Base-by-base conservation (phyloP, 805 yeast genomes). In the Zygotorulaspora sp. region DNA sequence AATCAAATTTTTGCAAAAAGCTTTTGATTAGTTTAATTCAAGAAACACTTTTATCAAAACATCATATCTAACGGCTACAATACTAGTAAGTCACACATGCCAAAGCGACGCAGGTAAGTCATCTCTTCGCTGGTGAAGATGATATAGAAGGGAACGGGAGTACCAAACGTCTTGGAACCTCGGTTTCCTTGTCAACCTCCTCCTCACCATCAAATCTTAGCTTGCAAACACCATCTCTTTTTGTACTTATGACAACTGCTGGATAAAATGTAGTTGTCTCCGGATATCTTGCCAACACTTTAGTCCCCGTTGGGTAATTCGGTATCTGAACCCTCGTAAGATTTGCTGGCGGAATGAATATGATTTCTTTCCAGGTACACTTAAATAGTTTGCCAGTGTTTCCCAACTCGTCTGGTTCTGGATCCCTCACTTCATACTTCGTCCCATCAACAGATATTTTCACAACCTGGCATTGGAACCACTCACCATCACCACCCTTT, bases 231-330 rank as follows among this genome's bases (percentile, higher is more conserved):
- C 89, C 88, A 46, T 82, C 89, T 47, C 84, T 57, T 44, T 77
- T 78, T 32, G 75, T 71, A 0, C 94, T 89, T 16, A 80, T 79
- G 2, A 92, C 97, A 34, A 84, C 85, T 0, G 98, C 99, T 3
- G 94, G 86, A 53, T 92, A 92, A 53, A 92, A 92, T 0, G 97
- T 89, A 0, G 98, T 92, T 0, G 98, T 92, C 50, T 92, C 98
- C 1, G 98, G 98, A 53, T 92, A 92, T 52, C 95, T 72, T 0
- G 97, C 98, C 42, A 92, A 67, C 3, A 92, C 97, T 48, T 78
- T 79, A 0, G 88, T 71, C 0, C 95, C 92, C 25, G 77, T 66
- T 0, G 95, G 83, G 48, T 83, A 84, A 30, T 72, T 70, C 10
- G 53, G 49, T 11, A 45, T 40, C 29, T 47, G 49, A 49, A 53